phyloP scores from a whole-genome alignment of 352 stramenopile genomes.

The Globisporangium parvum region DNA sequence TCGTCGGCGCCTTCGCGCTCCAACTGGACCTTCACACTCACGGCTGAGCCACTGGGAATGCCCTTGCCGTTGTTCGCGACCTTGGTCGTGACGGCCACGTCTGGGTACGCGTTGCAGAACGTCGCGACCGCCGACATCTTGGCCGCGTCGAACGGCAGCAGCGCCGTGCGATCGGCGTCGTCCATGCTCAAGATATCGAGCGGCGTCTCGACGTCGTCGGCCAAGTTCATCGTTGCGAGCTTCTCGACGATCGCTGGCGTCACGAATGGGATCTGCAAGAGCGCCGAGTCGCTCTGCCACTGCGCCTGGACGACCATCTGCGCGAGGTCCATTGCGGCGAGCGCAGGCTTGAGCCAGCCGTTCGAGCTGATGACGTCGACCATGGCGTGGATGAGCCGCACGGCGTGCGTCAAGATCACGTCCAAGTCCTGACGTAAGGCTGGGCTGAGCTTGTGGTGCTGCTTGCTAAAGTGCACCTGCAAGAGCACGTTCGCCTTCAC shows the following conservation, averaged over 20 bases:
- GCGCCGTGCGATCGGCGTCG: conserved; percentile 85
- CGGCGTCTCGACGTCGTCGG: conserved; percentile 73
- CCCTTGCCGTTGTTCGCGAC: conserved; percentile 89
- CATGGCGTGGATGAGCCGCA: conserved; percentile 96
- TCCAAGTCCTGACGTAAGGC: conserved; percentile 93
- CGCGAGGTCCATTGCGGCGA: conserved; percentile 98
- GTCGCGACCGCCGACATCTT: conserved; percentile 97
- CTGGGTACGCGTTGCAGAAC: conserved; percentile 99
- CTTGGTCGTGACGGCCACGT: conserved; percentile 94
- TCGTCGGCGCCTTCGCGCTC: conserved; percentile 95
- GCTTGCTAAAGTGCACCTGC: conserved; percentile 96
- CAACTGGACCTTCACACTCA: conserved; percentile 83
- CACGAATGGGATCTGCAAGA: conserved; percentile 97
- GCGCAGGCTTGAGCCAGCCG: conserved; percentile 96
- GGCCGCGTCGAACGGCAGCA: conserved; percentile 84
- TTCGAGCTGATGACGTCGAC: conserved; percentile 99
- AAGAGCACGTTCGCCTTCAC: conserved; percentile 97
- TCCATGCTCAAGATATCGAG: conserved; percentile 91
- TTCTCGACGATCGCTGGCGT: conserved; percentile 81
- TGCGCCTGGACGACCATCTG: conserved; percentile 99
- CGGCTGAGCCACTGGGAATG: conserved; percentile 85
- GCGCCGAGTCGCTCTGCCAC: conserved; percentile 96
- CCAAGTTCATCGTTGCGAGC: conserved; percentile 47
- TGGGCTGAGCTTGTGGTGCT: conserved; percentile 82
- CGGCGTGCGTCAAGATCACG: conserved; percentile 84